Evolutionary conservation across 192 early-diverging fungal species (phyloP).

Genomic region (Umbelopsis vinacea): DNA sequence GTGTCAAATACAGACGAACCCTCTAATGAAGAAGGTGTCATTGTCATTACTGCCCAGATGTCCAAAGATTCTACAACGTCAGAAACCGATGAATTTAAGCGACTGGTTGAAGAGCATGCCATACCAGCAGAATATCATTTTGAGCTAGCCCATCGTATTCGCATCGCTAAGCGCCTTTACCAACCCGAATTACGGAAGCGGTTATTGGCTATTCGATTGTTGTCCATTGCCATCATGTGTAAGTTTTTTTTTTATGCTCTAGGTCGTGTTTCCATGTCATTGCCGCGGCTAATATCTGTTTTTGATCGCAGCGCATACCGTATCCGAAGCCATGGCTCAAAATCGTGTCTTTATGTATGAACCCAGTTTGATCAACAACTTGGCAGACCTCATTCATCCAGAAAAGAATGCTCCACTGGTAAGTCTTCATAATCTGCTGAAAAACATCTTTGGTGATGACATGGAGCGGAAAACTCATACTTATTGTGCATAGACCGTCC

Average conservation of each 20-base stretch:
- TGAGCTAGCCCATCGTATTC: slow-evolving; percentile 78
- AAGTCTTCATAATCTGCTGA: slow-evolving; percentile 32
- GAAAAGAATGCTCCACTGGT: slow-evolving; percentile 68
- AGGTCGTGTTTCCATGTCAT: background rate
- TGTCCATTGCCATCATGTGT: slow-evolving; percentile 81
- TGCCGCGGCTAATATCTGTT: background rate
- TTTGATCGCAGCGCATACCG: slow-evolving; percentile 54
- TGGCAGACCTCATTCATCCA: slow-evolving; percentile 79
- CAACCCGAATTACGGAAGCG: slow-evolving; percentile 53
- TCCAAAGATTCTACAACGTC: slow-evolving; percentile 36
- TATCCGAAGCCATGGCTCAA: slow-evolving; percentile 62
- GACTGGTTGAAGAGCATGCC: slow-evolving; percentile 66
- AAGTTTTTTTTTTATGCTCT: slow-evolving; percentile 30
- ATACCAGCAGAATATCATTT: slow-evolving; percentile 78
- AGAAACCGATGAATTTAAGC: slow-evolving; percentile 59
- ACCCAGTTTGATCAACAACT: slow-evolving; percentile 79
- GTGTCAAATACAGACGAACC: background rate
- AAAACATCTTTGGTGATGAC: too few species aligned
- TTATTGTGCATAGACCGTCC: slow-evolving; percentile 56
- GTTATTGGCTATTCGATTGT: slow-evolving; percentile 74
- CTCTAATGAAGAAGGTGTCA: slow-evolving; percentile 54
- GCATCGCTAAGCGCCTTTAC: slow-evolving; percentile 67
- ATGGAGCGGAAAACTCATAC: background rate
- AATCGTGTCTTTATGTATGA: slow-evolving; percentile 86
- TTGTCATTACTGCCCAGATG: slow-evolving; percentile 58